These are phyloP conservation scores for Pulveroboletus ravenelii DNA, from an alignment of 768 basidiomycete genomes.

Conservation along the genomic window DNA sequence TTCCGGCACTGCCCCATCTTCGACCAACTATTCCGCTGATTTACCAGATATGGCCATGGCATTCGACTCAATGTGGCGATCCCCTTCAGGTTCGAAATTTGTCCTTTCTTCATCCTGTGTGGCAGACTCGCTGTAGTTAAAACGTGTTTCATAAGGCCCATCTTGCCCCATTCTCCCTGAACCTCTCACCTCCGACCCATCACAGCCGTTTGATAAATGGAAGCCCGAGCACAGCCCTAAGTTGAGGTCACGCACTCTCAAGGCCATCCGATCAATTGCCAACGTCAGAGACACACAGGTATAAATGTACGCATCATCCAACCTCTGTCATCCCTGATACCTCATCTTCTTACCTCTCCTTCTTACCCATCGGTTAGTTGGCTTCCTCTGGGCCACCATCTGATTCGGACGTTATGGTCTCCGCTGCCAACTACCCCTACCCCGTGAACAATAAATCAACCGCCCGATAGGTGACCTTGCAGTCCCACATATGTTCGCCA, in stretches of 20 bases:
- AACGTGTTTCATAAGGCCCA: too few relatives aligned
- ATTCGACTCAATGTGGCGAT: constrained; percentile 17
- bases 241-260: constrained; percentile 24
- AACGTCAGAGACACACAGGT: too few relatives aligned
- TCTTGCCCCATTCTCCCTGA: constrained; percentile 22
- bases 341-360: constrained; percentile 17
- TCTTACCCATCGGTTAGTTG: constrained; percentile 17
- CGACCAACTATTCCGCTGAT: too few relatives aligned
- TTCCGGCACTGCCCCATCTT: constrained; percentile 26
- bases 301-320: too few relatives aligned
- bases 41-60: too few relatives aligned
- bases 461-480: constrained; percentile 15
- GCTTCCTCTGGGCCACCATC: constrained; percentile 14
- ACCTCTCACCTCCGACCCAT: constrained; percentile 22
- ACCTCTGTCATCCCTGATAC: constrained; percentile 31
- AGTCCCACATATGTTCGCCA: constrained; percentile 31
- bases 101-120: too few relatives aligned
- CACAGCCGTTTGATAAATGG: constrained; percentile 33
- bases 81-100: too few relatives aligned
- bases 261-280: too few relatives aligned
- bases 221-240: constrained; percentile 29
- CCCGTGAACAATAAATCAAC: constrained; percentile 22
- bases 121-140: too few relatives aligned
- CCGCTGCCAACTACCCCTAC: constrained; percentile 28
- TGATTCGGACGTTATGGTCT: constrained; percentile 30